These are phyloP conservation scores for Talaromyces atroroseus DNA, from an alignment of 2,329 filamentous ascomycete genomes.

Conservation along the genomic window DNA sequence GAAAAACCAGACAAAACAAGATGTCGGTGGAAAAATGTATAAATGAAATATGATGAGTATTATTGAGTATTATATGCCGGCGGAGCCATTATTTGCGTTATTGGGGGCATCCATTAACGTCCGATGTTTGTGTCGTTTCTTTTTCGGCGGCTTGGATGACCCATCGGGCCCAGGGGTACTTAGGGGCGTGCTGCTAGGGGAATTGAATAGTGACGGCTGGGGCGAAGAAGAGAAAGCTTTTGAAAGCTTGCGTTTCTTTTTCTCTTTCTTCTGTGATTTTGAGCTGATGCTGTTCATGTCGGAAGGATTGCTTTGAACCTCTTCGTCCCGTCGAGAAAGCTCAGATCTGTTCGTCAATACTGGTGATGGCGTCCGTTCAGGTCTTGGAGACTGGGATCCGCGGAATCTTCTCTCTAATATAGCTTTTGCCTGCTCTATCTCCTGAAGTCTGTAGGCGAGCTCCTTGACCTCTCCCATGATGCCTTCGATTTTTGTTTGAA, in stretches of 20 bases:
- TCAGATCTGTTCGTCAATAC: background rate
- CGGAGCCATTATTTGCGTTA: background rate
- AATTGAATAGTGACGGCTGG: background rate
- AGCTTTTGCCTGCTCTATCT: background rate
- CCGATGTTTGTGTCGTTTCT: background rate
- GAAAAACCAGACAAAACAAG: no score
- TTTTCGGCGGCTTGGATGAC: background rate
- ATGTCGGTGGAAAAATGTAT: no score
- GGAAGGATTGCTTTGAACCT: background rate
- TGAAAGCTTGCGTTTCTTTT: constrained; percentile 2
- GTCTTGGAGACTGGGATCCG: background rate
- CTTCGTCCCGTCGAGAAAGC: background rate
- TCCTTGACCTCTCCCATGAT: background rate
- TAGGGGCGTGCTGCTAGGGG: background rate
- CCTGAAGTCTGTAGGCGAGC: background rate
- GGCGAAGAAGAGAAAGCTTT: background rate
- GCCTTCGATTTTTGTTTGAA: background rate
- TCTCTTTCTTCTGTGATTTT: constrained; percentile 9
- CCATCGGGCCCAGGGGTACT: background rate
- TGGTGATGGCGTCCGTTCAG: background rate
- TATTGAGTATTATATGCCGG: background rate
- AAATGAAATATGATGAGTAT: background rate
- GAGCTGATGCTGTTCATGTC: background rate
- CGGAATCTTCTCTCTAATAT: background rate
- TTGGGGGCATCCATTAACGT: background rate